phyloP scores from a whole-genome alignment of 352 stramenopile genomes.

The Blastocystis sp. region DNA sequence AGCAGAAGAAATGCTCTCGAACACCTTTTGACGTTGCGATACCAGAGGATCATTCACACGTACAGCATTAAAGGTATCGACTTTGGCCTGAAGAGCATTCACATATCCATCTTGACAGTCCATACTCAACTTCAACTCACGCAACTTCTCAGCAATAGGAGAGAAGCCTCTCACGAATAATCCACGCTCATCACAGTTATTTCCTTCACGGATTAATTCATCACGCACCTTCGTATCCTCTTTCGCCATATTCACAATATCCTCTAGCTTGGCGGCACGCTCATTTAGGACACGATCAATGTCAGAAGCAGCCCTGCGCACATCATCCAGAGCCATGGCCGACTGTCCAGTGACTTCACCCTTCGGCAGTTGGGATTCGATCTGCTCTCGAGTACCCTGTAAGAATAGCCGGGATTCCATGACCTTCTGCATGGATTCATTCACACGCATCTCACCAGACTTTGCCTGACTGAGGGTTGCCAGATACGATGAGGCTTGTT shows the following conservation, averaged over 20 bases:
- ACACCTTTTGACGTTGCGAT: not conserved
- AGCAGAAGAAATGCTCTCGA: not conserved
- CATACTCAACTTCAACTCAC: constrained; percentile 5
- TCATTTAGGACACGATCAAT: not conserved
- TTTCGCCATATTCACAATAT: constrained; percentile 4
- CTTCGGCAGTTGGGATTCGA: not conserved
- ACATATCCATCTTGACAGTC: constrained; percentile 13
- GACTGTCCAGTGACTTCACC: not conserved
- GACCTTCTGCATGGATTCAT: not conserved
- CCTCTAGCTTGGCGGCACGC: not conserved
- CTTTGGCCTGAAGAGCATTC: not conserved
- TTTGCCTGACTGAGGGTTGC: not conserved
- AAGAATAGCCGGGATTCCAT: not conserved
- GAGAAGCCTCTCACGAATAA: not conserved
- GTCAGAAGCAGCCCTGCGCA: not conserved
- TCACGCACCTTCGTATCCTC: not conserved
- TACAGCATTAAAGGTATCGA: not conserved
- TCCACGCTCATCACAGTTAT: not conserved
- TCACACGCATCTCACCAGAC: not conserved
- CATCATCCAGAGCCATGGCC: not conserved
- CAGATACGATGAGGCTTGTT: not conserved
- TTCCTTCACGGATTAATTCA: not conserved
- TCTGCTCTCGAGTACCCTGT: not conserved
- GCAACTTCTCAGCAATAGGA: not conserved
- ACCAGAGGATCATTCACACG: not conserved